Evolutionary conservation across 495 filamentous ascomycete genomes (phyloP), one percentile per base, ranked within the genome.

Genomic region (Collariella sp.): DNA sequence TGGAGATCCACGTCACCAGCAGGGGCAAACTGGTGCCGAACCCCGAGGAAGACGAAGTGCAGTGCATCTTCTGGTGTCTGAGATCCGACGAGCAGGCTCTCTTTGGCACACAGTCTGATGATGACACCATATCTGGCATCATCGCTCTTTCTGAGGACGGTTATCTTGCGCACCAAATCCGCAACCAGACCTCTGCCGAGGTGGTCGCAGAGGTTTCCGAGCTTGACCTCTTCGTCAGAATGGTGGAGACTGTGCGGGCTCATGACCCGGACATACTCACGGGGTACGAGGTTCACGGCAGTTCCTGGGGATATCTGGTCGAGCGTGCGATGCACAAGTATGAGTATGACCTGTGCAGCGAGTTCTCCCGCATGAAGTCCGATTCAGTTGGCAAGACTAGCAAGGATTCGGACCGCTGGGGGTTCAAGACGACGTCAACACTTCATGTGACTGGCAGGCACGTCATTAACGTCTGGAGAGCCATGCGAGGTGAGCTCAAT

Each of bases 381-480:
- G 79, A 91, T 57, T 87, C 87, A 0, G 81, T 87, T 63, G 86
- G 88, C 15, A 81, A 83, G 55, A 88, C 89, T 61, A 89, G 89
- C 18, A 91, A 87, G 63, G 88, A 95, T 12, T 79, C 81, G 47
- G 89, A 96, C 65, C 77, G 79, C 59, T 98, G 93, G 91, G 93
- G 90, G 0, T 94, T 91, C 74, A 90, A 88, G 52, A 87, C 88
- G 50, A 90, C 89, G 3, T 91, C 89, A 5, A 87, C 86, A 2
- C 86, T 97, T 59, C 80, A 79, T 29, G 77, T 98, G 13, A 96
- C 90, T 0, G 93, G 93, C 4, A 82, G 93, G 56, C 93, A 98
- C 63, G 86, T 93, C 74, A 89, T 98, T 69, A 98, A 97, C 58
- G 87, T 97, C 46, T 98, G 94, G 93, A 81, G 93, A 49, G 90